Percentiles rank a stretch among this genome's conserved stretches.
Conservation (phyloP, 1,139 yeast genomes). For the Scheffersomyces parashehatae region DNA sequence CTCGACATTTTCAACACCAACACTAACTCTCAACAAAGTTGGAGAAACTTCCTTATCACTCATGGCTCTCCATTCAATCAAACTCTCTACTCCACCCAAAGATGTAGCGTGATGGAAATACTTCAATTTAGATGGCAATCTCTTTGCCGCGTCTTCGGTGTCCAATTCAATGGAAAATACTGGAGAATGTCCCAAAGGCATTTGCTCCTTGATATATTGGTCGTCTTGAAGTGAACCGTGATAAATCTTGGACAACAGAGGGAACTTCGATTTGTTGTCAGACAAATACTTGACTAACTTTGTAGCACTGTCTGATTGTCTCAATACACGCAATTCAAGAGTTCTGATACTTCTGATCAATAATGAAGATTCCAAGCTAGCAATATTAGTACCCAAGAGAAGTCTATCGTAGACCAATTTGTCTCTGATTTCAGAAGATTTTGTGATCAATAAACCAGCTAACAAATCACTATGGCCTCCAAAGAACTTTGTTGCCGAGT, state of each 20-base stretch:
- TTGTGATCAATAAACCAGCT: conserved; percentile 75
- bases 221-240: conserved; percentile 81
- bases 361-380: conserved; percentile 72
- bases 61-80: conserved; percentile 88
- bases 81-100: conserved; percentile 89
- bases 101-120: conserved; percentile 90
- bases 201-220: conserved; percentile 60
- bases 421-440: conserved; percentile 46
- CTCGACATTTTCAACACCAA: conserved; percentile 74
- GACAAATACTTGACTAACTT: conserved; percentile 58
- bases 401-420: conserved; percentile 61
- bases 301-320: conserved; percentile 67
- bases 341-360: conserved; percentile 80
- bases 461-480: conserved; percentile 94
- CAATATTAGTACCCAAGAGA: conserved; percentile 74
- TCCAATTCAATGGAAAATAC: conserved; percentile 67
- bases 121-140: conserved; percentile 65
- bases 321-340: conserved; percentile 63
- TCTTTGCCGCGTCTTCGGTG: conserved; percentile 56
- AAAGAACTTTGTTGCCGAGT: conserved; percentile 87
- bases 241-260: conserved; percentile 51
- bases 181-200: conserved; percentile 69
- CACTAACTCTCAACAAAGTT: conserved; percentile 66
- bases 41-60: conserved; percentile 60
- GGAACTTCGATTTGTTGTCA: conserved; percentile 48